Conservation (phyloP, 202 grass and related monocot genomes). For the Schoenoplectus tabernaemontani region DNA sequence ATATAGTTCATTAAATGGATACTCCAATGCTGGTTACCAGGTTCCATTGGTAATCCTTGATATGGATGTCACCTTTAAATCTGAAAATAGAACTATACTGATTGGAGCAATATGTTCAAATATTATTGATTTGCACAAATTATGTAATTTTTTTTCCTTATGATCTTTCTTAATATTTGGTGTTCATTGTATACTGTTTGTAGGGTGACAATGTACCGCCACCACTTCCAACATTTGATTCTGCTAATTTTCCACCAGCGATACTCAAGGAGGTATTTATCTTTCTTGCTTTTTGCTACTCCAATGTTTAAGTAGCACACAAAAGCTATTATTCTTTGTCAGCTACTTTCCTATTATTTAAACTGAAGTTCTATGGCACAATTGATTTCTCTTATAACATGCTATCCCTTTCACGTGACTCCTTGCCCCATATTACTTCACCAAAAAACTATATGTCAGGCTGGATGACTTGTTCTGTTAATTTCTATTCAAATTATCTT, state of each 20-base stretch:
- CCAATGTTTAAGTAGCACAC: neutral
- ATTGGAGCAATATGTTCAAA: constrained; percentile 4
- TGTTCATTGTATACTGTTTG: neutral
- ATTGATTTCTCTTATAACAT: neutral
- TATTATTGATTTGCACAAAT: neutral
- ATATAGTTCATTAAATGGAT: neutral
- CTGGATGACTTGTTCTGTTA: neutral
- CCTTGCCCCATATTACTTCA: neutral
- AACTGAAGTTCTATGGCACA: neutral
- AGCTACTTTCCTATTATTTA: neutral
- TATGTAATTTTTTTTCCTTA: neutral
- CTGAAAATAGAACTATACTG: neutral
- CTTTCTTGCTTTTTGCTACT: constrained; percentile 11
- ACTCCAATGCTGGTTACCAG: neutral
- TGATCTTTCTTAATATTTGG: neutral
- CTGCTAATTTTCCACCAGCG: constrained; percentile 51
- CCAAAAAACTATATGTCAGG: neutral
- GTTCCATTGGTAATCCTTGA: neutral
- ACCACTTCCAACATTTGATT: constrained; percentile 63
- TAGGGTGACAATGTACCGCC: constrained; percentile 80
- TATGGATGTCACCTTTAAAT: neutral
- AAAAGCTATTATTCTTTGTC: neutral
- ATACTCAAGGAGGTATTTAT: constrained; percentile 83
- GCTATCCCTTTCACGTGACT: neutral
- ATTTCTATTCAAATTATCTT: constrained; percentile 13